Conservation (phyloP, 371 early-diverging fungal genomes). For the Mucor circinelloides region DNA sequence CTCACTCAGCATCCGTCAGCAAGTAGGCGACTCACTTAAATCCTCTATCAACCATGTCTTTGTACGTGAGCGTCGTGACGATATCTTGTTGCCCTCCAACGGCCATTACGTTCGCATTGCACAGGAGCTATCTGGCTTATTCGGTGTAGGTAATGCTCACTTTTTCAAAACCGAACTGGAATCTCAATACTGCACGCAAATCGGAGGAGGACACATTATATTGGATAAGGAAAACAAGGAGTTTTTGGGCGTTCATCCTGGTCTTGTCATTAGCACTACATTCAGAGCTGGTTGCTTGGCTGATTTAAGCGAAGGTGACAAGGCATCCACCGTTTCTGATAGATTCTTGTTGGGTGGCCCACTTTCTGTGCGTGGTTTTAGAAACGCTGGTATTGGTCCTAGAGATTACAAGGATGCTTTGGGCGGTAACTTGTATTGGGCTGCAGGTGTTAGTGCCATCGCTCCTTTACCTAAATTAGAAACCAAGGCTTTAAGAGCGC, state of each 20-base stretch:
- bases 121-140: conserved; percentile 82
- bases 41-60: conserved; percentile 75
- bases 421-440: conserved; percentile 86
- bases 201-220: conserved; percentile 39
- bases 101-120: conserved; percentile 72
- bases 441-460: conserved; percentile 77
- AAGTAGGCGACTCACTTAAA: conserved; percentile 90
- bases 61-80: conserved; percentile 76
- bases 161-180: conserved; percentile 79
- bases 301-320: conserved; percentile 51
- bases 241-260: conserved; percentile 34
- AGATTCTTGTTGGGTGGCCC: conserved; percentile 90
- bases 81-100: conserved; percentile 71
- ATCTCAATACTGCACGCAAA: conserved; percentile 40
- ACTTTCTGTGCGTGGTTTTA: conserved; percentile 86
- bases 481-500: conserved; percentile 71
- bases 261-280: conserved; percentile 55
- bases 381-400: conserved; percentile 86
- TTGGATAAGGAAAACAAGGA: conserved; percentile 30
- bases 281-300: conserved; percentile 72
- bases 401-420: conserved; percentile 82
- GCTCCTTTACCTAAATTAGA: conserved; percentile 79
- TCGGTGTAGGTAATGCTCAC: conserved; percentile 72
- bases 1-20: conserved; percentile 81
- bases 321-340: conserved; percentile 69